A percentile compares a stretch with the other conserved stretches of the same genome.
These are phyloP conservation scores for Boletus smithii DNA, from an alignment of 1,284 basidiomycete genomes.

Conservation along the genomic window DNA sequence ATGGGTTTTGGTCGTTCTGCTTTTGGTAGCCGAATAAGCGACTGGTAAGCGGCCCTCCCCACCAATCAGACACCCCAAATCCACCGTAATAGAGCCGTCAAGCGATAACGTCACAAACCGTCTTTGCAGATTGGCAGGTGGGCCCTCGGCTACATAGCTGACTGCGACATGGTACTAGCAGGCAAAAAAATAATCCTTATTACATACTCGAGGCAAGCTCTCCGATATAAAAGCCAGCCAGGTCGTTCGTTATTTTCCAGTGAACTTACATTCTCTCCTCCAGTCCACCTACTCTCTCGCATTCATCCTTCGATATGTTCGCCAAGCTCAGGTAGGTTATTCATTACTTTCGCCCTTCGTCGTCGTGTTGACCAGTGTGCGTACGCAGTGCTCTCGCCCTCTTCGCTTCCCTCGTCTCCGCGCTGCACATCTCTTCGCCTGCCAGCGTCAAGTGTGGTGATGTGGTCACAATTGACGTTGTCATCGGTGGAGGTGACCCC, in stretches of 20 bases:
- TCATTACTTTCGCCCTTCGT: neutral
- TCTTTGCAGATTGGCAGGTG: no score
- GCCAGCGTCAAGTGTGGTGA: neutral
- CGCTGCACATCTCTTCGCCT: neutral
- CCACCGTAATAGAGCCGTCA: no score
- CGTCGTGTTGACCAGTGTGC: neutral
- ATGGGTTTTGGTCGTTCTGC: no score
- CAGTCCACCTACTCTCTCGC: neutral
- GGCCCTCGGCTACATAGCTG: no score
- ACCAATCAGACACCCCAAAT: no score
- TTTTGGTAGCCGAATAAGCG: no score
- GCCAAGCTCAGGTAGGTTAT: slow-evolving; percentile 3
- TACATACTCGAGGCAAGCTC: no score
- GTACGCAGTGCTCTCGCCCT: neutral
- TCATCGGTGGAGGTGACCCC: neutral
- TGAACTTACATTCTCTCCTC: neutral
- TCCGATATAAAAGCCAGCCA: neutral
- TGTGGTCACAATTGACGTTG: neutral
- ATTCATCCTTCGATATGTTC: neutral
- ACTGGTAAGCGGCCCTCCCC: no score
- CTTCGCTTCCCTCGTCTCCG: neutral
- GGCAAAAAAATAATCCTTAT: no score
- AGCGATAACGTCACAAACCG: no score
- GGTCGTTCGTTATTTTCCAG: no score
- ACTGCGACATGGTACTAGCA: no score